Evolutionary conservation across 1,139 yeast species (phyloP).

Genomic region (Torulaspora globosa): DNA sequence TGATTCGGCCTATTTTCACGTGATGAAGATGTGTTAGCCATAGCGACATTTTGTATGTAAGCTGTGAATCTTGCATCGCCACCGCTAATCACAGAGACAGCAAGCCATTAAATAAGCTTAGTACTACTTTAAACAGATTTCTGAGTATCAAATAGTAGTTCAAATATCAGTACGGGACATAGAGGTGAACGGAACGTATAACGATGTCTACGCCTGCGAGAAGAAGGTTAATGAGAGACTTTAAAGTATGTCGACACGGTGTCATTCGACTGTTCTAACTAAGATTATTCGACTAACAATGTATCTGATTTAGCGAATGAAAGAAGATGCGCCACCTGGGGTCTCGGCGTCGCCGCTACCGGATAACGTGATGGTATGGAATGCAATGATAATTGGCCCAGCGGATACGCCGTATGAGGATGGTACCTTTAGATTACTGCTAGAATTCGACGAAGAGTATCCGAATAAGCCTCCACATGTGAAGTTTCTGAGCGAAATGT

Average conservation of each 20-base stretch:
- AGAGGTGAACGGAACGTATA: not conserved
- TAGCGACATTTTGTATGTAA: slow-evolving; percentile 3
- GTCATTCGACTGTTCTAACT: not conserved
- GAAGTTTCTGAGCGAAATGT: slow-evolving; percentile 88
- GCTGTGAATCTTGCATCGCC: slow-evolving; percentile 6
- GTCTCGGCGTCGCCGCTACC: slow-evolving; percentile 96
- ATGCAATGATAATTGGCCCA: slow-evolving; percentile 97
- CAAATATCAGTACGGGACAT: not conserved
- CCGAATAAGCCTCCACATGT: slow-evolving; percentile 97
- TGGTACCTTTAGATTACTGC: slow-evolving; percentile 83
- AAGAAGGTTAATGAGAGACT: slow-evolving; percentile 97
- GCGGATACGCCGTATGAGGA: slow-evolving; percentile 97
- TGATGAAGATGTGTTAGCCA: slow-evolving; percentile 4
- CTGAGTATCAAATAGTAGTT: too few species aligned
- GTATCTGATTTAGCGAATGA: slow-evolving; percentile 61
- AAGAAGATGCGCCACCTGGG: slow-evolving; percentile 97
- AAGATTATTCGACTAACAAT: not conserved
- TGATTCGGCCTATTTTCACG: slow-evolving; percentile 4
- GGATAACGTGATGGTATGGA: slow-evolving; percentile 97
- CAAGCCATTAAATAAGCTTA: not conserved
- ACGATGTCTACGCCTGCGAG: slow-evolving; percentile 95
- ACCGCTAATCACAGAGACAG: not conserved
- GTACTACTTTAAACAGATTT: not conserved
- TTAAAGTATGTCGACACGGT: slow-evolving; percentile 54
- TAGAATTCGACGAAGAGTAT: slow-evolving; percentile 94